Base-by-base conservation (phyloP, 1,284 basidiomycete species). In the Ganoderma leucocontextum region DNA sequence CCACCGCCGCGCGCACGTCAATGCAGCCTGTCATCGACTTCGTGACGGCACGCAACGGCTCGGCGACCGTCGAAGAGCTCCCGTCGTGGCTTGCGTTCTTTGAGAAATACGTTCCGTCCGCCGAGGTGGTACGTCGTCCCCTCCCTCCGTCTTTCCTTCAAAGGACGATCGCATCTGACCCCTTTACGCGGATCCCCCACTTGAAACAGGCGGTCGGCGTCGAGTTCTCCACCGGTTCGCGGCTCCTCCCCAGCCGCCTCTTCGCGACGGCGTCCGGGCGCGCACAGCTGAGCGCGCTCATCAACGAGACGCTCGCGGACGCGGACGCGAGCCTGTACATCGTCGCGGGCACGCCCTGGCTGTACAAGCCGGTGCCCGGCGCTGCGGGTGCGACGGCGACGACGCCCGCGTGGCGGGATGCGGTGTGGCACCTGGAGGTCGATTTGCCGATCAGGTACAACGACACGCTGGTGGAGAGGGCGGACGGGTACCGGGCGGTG, bases 361-460 rank as follows among this genome's bases (percentile, higher is more conserved):
- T 85, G 22, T 85, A 82, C 71, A 80, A 85, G 58, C 78, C 49
- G 9, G 35, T n/a, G 19, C 19, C 39, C 47, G 78, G 82, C 38
- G 80, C 83, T 0, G 74, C 77, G 52, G 80, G 77, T 15, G 66
- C 78, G 62, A 87, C 86, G 9, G 44, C 66, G 25, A 81, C 85
- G 13, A 86, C 84, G 0, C 82, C 83, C 2, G 82, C 82, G 7
- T 86, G 84, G 85, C 77, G 83, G 47, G 76, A 81, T 12, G 79
- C 83, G 55, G 68, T 85, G 4, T 89, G 85, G 78, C 85, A 88
- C 73, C 42, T 67, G 9, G 52, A 60, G 9, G 12, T 60, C 47
- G 78, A 77, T 73, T 78, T 41, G 73, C 74, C 36, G 64, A 75
- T 65, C 69, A 68, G 79, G 35, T 87, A 80, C 79, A 84, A 88